Percentiles rank a stretch among this genome's conserved stretches.
These are phyloP conservation scores for Rhizomucor miehei DNA, from an alignment of 371 early-diverging fungal genomes.

Conservation along the genomic window DNA sequence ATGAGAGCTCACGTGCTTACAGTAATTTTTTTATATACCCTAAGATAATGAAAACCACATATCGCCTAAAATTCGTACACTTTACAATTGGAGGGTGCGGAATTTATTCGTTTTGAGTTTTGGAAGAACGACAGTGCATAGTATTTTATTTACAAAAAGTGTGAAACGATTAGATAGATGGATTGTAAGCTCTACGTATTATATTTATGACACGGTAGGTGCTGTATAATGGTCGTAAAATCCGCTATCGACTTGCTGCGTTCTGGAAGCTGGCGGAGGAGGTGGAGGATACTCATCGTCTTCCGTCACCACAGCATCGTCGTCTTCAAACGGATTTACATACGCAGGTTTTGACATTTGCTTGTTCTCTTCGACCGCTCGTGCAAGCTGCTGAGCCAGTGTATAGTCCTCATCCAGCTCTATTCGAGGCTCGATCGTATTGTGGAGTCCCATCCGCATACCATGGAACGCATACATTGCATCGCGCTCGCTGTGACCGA, in stretches of 20 bases:
- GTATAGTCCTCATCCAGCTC: slow-evolving; percentile 33
- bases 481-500: slow-evolving; percentile 43
- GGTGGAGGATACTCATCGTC: slow-evolving; percentile 18
- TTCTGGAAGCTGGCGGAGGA: no score
- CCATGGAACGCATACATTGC: slow-evolving; percentile 55
- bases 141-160: no score
- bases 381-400: slow-evolving; percentile 21
- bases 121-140: no score
- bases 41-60: no score
- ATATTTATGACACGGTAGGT: not conserved
- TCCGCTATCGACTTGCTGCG: slow-evolving; percentile 22
- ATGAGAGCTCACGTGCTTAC: no score
- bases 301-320: slow-evolving; percentile 34
- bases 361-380: slow-evolving; percentile 24
- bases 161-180: no score
- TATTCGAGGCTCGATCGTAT: slow-evolving; percentile 30
- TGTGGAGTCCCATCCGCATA: slow-evolving; percentile 34
- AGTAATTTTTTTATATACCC: no score
- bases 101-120: no score
- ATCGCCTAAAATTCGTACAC: no score
- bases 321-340: slow-evolving; percentile 49
- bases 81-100: no score
- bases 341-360: slow-evolving; percentile 22
- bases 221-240: slow-evolving; percentile 17
- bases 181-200: no score